phyloP scores from a whole-genome alignment of 2,329 filamentous ascomycete genomes.

The Verticillium zaregamsianum region DNA sequence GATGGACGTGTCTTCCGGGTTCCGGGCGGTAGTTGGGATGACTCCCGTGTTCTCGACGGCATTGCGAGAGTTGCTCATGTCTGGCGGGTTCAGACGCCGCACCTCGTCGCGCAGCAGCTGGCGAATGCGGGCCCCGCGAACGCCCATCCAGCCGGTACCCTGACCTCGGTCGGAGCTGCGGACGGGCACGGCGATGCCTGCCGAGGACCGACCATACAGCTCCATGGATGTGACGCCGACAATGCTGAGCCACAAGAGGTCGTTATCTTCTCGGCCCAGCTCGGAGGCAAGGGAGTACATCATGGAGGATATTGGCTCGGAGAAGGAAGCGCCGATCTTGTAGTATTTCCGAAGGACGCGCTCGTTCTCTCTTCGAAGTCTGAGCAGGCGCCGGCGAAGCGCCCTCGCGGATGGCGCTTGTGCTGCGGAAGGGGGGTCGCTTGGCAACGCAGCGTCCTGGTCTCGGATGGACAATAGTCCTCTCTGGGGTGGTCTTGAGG shows the following conservation, averaged over 20 bases:
- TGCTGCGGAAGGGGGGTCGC: constrained; percentile 53
- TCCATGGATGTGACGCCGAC: constrained; percentile 94
- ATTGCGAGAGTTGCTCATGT: constrained; percentile 56
- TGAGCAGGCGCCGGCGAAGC: constrained; percentile 68
- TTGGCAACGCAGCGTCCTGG: constrained; percentile 31
- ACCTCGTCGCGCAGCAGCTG: constrained; percentile 91
- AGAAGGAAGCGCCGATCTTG: constrained; percentile 80
- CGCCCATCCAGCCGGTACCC: constrained; percentile 72
- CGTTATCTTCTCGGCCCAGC: constrained; percentile 92
- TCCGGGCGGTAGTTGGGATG: constrained; percentile 83
- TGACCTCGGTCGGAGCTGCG: constrained; percentile 50
- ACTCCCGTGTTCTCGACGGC: constrained; percentile 69
- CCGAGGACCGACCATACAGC: constrained; percentile 80
- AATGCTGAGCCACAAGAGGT: constrained; percentile 90
- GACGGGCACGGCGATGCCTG: constrained; percentile 64
- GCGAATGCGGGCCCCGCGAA: constrained; percentile 77
- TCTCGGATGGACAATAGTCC: constrained; percentile 46
- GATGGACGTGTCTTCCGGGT: constrained; percentile 88
- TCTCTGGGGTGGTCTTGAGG: constrained; percentile 55
- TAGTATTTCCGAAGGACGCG: constrained; percentile 77
- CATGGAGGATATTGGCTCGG: constrained; percentile 90
- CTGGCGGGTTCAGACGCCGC: constrained; percentile 81
- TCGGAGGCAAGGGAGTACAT: constrained; percentile 94
- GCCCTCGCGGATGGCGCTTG: constrained; percentile 66
- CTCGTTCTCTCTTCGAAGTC: constrained; percentile 75